Evolutionary conservation across 2,329 filamentous ascomycete genomes (phyloP), one percentile per base, ranked within the genome.

Genomic region (Ophioceras dolichostomum): DNA sequence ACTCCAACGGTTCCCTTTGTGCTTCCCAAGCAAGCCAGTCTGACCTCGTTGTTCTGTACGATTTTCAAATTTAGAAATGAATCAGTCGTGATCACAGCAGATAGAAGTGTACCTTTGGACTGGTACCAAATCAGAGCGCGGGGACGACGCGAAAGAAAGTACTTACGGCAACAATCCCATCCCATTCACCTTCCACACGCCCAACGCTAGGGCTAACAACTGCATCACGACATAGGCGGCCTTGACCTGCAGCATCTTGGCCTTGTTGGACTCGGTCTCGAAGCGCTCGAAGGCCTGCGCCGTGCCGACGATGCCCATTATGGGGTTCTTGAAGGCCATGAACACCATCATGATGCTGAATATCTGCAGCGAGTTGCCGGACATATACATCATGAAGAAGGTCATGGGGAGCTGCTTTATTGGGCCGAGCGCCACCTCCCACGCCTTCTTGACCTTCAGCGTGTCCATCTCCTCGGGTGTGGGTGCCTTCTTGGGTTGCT

Each of bases 271-370:
- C 37, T 86, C 79, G 16, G 84, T 88, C 58, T 95, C 86, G 60
- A 94, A 94, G 43, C 82, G 80, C 54, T 85, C 76, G 58, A 98
- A 96, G n/a, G 83, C 84, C 53, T 79, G 74, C 54, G 91, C 87
- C 34, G 89, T 89, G 47, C 68, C 76, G 42, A 94, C 62, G 32
- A 96, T 65, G 24, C 88, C 91, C 59, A 85, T 76, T 42, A 98
- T 72, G 9, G 91, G 91, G 47, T 84, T 93, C 69, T 96, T 96
- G 72, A 98, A 98, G 32, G 94, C 79, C 83, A 95, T 96, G 52
- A 89, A 88, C 14, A 96, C 89, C 88, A 96, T 98, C 86, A 96
- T 96, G 62, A 98, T 96, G 61, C 83, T 93, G 68, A 98, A 98
- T 47, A 98, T 96, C 58, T 98, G 91, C 33, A 98, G 75, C 43